Evolutionary conservation across 1,284 basidiomycete species (phyloP), one percentile per base, ranked within the genome.

Genomic region (Ustilago xerochloae): DNA sequence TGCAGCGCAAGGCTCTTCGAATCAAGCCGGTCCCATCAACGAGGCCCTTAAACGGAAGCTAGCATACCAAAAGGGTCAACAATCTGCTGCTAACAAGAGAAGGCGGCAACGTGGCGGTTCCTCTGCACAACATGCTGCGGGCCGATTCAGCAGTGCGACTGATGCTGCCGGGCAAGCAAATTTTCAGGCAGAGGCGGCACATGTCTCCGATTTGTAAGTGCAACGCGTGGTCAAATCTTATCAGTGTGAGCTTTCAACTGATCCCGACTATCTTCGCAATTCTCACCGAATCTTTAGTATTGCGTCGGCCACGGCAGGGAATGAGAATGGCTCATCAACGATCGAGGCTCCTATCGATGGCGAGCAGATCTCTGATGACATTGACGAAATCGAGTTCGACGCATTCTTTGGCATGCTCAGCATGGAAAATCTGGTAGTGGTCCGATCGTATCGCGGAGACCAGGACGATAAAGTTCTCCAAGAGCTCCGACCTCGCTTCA

Each of bases 401-500:
- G 87, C 88, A 8, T 88, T 91, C 75, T 99, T 93, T 75, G 95
- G 95, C 0, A 84, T 99, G 13, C 85, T 98, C 24, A 85, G 88
- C 3, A 90, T 92, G 0, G 90, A 92, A 73, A 90, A 96, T 73
- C 90, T 92, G 0, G 90, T 98, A 15, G 86, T 98, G 18, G 89
- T 99, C 26, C 89, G 94, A 1, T 89, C 93, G 0, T 99, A 96
- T 81, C 90, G 92, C 0, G 94, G 94, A 46, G 96, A 98, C 79
- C 90, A 91, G 6, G 96, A 99, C 80, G 96, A 99, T 84, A 88
- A 90, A 39, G 86, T 97, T 49, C 87, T 99, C 29, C 89, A 91
- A 57, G 96, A 99, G 83, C 87, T 98, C 2, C 88, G 91, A 61
- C 97, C 97, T 2, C 90, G 92, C 60, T 97, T 94, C 81, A 90